Evolutionary conservation across 495 filamentous ascomycete species (phyloP).

Genomic region (Penicillium herquei): DNA sequence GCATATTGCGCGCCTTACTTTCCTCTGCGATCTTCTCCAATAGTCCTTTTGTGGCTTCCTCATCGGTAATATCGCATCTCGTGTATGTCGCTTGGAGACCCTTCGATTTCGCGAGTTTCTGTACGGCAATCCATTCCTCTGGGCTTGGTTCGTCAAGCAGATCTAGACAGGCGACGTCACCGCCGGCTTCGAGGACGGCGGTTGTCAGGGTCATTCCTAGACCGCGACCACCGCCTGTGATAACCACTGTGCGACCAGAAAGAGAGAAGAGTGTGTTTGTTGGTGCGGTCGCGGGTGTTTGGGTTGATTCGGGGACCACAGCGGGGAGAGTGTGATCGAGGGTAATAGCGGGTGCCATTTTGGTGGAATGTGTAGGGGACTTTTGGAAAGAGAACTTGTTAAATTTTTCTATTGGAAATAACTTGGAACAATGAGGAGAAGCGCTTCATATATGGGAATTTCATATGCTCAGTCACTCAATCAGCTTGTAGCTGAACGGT

Average conservation of each 20-base stretch:
- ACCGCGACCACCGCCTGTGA: conserved; percentile 70
- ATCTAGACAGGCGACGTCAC: conserved; percentile 64
- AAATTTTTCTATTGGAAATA: background rate
- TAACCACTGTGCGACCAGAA: conserved; percentile 62
- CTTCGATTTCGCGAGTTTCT: conserved; percentile 47
- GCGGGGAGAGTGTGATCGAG: conserved; percentile 23
- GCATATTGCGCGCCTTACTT: conserved; percentile 37
- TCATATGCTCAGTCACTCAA: background rate
- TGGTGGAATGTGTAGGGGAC: conserved; percentile 2
- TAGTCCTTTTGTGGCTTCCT: conserved; percentile 28
- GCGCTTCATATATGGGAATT: conserved; percentile 10
- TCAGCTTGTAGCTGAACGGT: background rate
- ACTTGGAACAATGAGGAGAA: background rate
- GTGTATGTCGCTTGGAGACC: conserved; percentile 44
- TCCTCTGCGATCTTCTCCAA: conserved; percentile 46
- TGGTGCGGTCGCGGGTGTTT: conserved; percentile 23
- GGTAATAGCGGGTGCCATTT: conserved; percentile 29
- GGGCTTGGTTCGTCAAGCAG: conserved; percentile 48
- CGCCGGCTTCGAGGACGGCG: conserved; percentile 70
- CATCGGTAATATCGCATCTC: conserved; percentile 61
- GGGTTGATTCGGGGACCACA: conserved; percentile 21
- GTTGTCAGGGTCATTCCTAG: conserved; percentile 59
- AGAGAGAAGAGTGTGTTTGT: conserved; percentile 43
- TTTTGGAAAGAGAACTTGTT: background rate
- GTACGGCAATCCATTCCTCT: conserved; percentile 38